phyloP scores from a whole-genome alignment of 1,284 basidiomycete species.

The Peniophora sp. region DNA sequence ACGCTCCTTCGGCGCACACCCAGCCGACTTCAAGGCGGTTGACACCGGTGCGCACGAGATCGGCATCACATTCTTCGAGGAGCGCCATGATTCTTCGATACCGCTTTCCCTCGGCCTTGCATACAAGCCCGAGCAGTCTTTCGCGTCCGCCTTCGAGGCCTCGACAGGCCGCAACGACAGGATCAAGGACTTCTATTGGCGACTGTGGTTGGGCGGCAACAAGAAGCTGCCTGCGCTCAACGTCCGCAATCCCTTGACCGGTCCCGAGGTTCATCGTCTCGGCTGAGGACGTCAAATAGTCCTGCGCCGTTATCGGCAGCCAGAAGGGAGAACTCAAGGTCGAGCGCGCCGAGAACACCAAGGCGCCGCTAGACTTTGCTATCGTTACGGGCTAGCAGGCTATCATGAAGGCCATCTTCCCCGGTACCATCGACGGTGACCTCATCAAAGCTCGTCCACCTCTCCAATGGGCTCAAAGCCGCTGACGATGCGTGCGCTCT shows the following conservation, averaged over 20 bases:
- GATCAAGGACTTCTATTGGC: conserved; percentile 98
- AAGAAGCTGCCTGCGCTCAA: conserved; percentile 68
- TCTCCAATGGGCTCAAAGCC: conserved; percentile 93
- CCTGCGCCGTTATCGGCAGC: conserved; percentile 93
- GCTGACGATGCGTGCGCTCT: conserved; percentile 73
- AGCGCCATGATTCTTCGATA: conserved; percentile 69
- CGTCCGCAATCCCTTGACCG: conserved; percentile 73
- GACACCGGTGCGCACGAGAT: conserved; percentile 54
- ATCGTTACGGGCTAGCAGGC: conserved; percentile 81
- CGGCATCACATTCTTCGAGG: conserved; percentile 77
- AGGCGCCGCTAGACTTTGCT: conserved; percentile 97
- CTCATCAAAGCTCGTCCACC: conserved; percentile 92
- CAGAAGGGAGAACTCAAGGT: conserved; percentile 87
- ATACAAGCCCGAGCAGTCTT: conserved; percentile 87
- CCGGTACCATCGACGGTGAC: conserved; percentile 85
- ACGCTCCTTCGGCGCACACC: conserved; percentile 74
- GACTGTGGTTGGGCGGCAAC: conserved; percentile 89
- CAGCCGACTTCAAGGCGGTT: conserved; percentile 75
- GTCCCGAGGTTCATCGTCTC: conserved; percentile 80
- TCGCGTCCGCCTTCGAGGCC: conserved; percentile 90
- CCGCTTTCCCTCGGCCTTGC: conserved; percentile 79
- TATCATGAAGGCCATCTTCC: conserved; percentile 97
- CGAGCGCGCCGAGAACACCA: conserved; percentile 58
- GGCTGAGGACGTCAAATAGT: conserved; percentile 72
- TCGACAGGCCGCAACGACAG: conserved; percentile 79